Evolutionary conservation across 1,139 yeast species (phyloP), one percentile per base, ranked within the genome.

Genomic region (Candida sp.): DNA sequence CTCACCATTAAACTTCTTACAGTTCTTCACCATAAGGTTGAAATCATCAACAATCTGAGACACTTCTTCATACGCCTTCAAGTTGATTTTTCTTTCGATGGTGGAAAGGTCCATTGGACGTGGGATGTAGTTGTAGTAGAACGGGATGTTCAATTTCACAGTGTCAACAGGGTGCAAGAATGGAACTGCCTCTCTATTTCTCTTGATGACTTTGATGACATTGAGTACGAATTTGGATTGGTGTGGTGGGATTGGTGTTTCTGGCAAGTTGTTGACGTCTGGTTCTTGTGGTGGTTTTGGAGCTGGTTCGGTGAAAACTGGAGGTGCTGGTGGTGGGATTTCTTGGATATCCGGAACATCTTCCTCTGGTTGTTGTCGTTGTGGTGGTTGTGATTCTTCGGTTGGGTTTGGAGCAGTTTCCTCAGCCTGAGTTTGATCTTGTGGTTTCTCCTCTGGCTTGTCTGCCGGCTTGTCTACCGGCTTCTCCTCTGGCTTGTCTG

Each of bases 31-130:
- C 85, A 94, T 90, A 58, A 90, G 74, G 60, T 90, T 86, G 72
- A 94, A 90, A 70, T 96, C 99, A 12, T 81, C 88, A 31, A 80
- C 81, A 48, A 93, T 83, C 57, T 86, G 86, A 52, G 81, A 78
- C 7, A 92, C 85, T 5, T 82, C 78, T 54, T 80, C 86, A 68
- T 93, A 94, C 3, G 92, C 94, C 63, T 84, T 83, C 9, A 70
- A 83, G 47, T 67, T 77, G 45, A 93, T 72, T 68, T 93, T 94
- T 60, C 82, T 83, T 68, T 96, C 99, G 59, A 94, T 90, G 3
- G 98, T 92, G 5, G 93, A 82, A 46, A 94, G 76, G 68, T 93
- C 98, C 98, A 96, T 94, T 39, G 99, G 99, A 59, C 89, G 78
- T 55, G 83, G 81, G 60, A 96, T 85, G 62, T 84, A 85, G 63